Percentiles rank a stretch among this genome's conserved stretches.
phyloP scores from a whole-genome alignment of 169 alveolate genomes.

The Besnoitia besnoiti region DNA sequence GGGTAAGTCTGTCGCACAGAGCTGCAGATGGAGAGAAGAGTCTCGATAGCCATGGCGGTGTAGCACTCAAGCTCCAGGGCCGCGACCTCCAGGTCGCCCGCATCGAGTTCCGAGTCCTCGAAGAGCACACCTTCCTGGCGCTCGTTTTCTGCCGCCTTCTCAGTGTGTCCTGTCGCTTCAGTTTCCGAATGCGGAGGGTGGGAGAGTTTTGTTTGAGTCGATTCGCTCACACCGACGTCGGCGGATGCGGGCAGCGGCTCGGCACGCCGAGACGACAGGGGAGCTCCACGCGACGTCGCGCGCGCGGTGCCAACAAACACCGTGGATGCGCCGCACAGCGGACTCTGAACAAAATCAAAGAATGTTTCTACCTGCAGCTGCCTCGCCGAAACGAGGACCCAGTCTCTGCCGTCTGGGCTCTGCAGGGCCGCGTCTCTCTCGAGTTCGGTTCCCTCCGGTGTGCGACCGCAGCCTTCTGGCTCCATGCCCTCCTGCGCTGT shows the following conservation, averaged over 20 bases:
- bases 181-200: too few species aligned
- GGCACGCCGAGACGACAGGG: too few species aligned
- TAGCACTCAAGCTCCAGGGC: constrained; percentile 12
- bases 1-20: background rate
- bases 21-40: background rate
- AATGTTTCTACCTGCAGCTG: background rate
- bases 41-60: background rate
- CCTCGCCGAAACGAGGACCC: background rate
- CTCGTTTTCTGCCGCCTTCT: background rate
- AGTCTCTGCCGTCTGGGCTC: background rate
- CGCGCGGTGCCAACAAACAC: background rate
- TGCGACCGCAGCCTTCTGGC: background rate
- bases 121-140: background rate
- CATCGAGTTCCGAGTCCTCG: background rate
- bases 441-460: too few species aligned
- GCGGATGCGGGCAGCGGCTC: too few species aligned
- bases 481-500: too few species aligned
- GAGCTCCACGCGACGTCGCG: background rate
- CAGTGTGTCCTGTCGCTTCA: too few species aligned
- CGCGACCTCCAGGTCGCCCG: background rate
- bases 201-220: too few species aligned
- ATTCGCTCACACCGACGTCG: too few species aligned
- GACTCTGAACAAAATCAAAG: background rate
- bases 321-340: background rate
- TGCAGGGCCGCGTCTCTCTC: background rate